These are phyloP conservation scores for Rhodotorula mucilaginosa DNA, from an alignment of 1,284 basidiomycete genomes.

Conservation along the genomic window DNA sequence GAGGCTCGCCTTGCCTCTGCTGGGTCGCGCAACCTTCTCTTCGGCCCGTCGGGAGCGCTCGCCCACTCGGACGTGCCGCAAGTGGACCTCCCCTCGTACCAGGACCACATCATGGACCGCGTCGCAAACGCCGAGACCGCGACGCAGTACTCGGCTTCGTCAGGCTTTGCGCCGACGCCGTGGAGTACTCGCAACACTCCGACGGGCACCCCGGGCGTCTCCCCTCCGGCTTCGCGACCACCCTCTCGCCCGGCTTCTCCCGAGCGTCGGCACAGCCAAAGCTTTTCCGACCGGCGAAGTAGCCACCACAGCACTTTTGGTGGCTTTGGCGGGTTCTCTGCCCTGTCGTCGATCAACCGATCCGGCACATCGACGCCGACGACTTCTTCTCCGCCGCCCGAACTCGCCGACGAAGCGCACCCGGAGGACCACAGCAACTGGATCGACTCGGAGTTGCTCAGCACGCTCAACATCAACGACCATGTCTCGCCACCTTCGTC, in stretches of 20 bases:
- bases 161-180: slow-evolving; percentile 38
- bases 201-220: slow-evolving; percentile 33
- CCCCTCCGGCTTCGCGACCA: slow-evolving; percentile 37
- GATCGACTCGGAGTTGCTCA: slow-evolving; percentile 75
- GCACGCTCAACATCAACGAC: slow-evolving; percentile 55
- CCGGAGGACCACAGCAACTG: slow-evolving; percentile 58
- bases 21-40: slow-evolving; percentile 66
- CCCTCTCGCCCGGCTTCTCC: slow-evolving; percentile 48
- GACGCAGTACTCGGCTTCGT: slow-evolving; percentile 22
- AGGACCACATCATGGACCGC: slow-evolving; percentile 80
- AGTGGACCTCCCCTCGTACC: slow-evolving; percentile 77
- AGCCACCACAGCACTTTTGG: slow-evolving; percentile 19
- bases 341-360: slow-evolving; percentile 9
- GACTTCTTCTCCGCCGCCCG: slow-evolving; percentile 11
- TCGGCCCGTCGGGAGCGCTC: slow-evolving; percentile 52
- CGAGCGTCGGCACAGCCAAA: slow-evolving; percentile 20
- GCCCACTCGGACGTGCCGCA: slow-evolving; percentile 58
- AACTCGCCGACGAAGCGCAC: slow-evolving; percentile 39
- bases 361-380: slow-evolving; percentile 21
- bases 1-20: slow-evolving; percentile 71
- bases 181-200: slow-evolving; percentile 36
- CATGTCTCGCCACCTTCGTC: slow-evolving; percentile 30
- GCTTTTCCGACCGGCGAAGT: neutral
- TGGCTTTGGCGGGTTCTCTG: slow-evolving; percentile 22
- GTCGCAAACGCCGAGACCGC: slow-evolving; percentile 75